A percentile compares a stretch with the other conserved stretches of the same genome.
phyloP scores from a whole-genome alignment of 148 eudicot species.

The Beta vulgaris region DNA sequence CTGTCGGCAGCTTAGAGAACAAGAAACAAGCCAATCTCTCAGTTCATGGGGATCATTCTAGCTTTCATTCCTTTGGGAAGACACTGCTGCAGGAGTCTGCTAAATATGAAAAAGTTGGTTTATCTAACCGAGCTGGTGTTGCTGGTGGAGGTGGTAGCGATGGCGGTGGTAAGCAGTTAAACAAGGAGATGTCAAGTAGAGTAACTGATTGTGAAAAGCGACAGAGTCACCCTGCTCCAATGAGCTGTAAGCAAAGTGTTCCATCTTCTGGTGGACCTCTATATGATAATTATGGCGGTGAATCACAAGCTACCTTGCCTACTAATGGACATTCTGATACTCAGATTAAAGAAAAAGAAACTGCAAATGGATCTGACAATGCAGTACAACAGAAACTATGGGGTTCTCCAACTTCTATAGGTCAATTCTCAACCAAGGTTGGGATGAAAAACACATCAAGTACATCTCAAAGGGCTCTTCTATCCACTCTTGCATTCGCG shows the following conservation, averaged over 20 bases:
- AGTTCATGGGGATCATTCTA: conserved; percentile 4
- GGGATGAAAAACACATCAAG: conserved; percentile 20
- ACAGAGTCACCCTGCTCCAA: neutral
- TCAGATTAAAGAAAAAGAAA: conserved; percentile 22
- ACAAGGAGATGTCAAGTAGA: neutral
- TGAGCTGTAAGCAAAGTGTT: neutral
- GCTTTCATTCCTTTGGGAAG: conserved; percentile 6
- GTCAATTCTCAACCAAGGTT: conserved; percentile 1
- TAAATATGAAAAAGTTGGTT: neutral
- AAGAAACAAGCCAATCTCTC: conserved; percentile 18
- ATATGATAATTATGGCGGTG: conserved; percentile 10
- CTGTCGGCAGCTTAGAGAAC: conserved; percentile 6
- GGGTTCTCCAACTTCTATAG: conserved; percentile 27
- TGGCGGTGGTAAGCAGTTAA: neutral
- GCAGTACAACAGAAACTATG: conserved; percentile 1
- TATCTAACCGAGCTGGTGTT: neutral
- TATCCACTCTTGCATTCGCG: conserved; percentile 66
- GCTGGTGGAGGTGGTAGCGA: neutral
- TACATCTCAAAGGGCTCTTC: conserved; percentile 53
- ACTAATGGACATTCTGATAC: conserved; percentile 14
- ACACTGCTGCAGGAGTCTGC: too few relatives aligned
- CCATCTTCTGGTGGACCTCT: conserved; percentile 7
- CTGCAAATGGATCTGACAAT: conserved; percentile 16
- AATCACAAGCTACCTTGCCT: conserved; percentile 7
- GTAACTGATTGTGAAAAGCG: neutral